Evolutionary conservation across 1,284 basidiomycete genomes (phyloP), one percentile per base, ranked within the genome.

Genomic region (Puccinia sorghi): DNA sequence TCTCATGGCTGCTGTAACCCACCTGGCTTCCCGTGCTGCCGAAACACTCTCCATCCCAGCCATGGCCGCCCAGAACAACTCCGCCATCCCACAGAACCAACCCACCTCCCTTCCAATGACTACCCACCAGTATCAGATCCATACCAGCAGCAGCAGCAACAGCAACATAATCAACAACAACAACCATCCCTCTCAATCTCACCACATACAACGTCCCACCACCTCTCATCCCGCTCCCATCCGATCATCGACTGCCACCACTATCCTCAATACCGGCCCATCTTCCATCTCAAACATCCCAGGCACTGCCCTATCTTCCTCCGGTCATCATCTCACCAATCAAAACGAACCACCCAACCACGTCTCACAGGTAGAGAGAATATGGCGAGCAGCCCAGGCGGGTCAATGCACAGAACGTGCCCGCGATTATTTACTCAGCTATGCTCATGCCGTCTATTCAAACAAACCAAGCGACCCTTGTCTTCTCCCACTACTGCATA

Each of bases 401-500:
- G 76, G 76, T 17, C 54, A 79, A 54, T 79, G 76, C 54, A 54
- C 76, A n/a, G 76, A 79, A 25, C 76, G 76, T 11, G 67, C 76
- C 22, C 67, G 76, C 25, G 76, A 79, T 39, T 79, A 71, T 64
- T 48, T 79, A 17, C 69, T 79, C 22, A 72, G 67, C 37, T 79
- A 79, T 59, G 76, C 76, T 22, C 76, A 79, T 72, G 76, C 69
- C 22, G 67, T 63, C 63, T 79, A 79, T 25, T 79, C 76, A 1
- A 79, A 72, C 43, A 71, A 72, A 64, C 39, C 76, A n/a, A 63
- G 50, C 56, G 76, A 79, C 61, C 43, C 67, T 27, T 71, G 66
- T 71, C 82, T 86, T 17, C 74, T 86, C 11, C 83, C 83, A 15
- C 80, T 84, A 20, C 81, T 85, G 32, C 81, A 82, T 41, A 81